Conservation (phyloP, 2,329 filamentous ascomycete genomes). For the Scedosporium aurantiacum region DNA sequence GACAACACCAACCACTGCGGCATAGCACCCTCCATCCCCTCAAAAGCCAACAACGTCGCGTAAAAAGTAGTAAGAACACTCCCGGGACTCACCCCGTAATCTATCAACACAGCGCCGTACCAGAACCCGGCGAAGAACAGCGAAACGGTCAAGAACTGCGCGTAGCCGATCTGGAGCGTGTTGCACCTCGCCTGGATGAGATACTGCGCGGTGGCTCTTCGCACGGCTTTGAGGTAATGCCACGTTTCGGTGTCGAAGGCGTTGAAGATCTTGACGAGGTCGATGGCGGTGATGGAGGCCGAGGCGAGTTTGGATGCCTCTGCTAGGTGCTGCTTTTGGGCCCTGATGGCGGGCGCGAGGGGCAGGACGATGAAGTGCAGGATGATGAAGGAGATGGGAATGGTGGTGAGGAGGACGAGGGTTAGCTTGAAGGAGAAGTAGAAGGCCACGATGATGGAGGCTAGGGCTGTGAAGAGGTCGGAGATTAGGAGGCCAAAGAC, state of each 20-base stretch:
- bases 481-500: conserved; percentile 61
- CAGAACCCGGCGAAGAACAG: conserved; percentile 88
- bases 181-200: conserved; percentile 56
- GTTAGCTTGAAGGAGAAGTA: conserved; percentile 77
- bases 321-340: conserved; percentile 57
- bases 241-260: conserved; percentile 58
- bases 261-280: conserved; percentile 79
- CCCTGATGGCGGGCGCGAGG: conserved; percentile 54
- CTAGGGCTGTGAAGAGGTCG: conserved; percentile 51
- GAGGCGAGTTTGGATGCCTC: conserved; percentile 61
- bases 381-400: conserved; percentile 55
- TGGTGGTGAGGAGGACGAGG: conserved; percentile 61
- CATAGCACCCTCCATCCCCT: conserved; percentile 62
- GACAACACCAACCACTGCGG: conserved; percentile 68
- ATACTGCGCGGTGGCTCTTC: conserved; percentile 51
- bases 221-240: conserved; percentile 50
- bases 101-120: conserved; percentile 66
- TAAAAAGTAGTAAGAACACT: conserved; percentile 78
- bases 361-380: conserved; percentile 49
- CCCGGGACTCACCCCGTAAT: conserved; percentile 47
- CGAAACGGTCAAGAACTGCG: conserved; percentile 61
- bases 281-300: conserved; percentile 62
- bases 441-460: conserved; percentile 61
- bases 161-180: conserved; percentile 60
- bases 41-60: conserved; percentile 63